Evolutionary conservation across 805 yeast species (phyloP).

Genomic region (Candida ortonii): DNA sequence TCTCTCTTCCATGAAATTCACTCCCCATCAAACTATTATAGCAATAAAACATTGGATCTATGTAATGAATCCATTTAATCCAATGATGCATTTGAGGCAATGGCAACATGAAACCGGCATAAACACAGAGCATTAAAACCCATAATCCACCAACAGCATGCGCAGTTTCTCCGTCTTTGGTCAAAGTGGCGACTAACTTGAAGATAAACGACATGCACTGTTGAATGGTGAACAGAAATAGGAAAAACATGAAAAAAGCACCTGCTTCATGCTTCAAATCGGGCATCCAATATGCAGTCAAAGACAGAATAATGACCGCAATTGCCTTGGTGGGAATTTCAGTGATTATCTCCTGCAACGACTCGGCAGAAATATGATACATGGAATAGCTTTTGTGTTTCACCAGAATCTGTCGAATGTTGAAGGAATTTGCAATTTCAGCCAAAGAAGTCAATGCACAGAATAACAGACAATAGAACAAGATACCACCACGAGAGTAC

Average conservation of each 20-base stretch:
- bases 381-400: constrained; percentile 63
- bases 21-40: constrained; percentile 54
- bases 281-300: constrained; percentile 52
- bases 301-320: constrained; percentile 47
- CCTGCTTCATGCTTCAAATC: constrained; percentile 50
- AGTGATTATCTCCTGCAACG: constrained; percentile 56
- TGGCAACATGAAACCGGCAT: constrained; percentile 49
- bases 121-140: constrained; percentile 56
- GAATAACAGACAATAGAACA: constrained; percentile 58
- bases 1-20: constrained; percentile 54
- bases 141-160: constrained; percentile 54
- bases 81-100: constrained; percentile 50
- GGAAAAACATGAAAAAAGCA: constrained; percentile 49
- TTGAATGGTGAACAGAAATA: constrained; percentile 40
- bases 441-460: constrained; percentile 62
- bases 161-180: constrained; percentile 53
- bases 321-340: constrained; percentile 57
- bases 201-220: constrained; percentile 53
- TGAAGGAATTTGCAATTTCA: constrained; percentile 59
- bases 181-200: constrained; percentile 51
- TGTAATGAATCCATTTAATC: constrained; percentile 53
- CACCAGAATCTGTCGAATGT: constrained; percentile 58
- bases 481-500: constrained; percentile 58
- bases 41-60: constrained; percentile 46
- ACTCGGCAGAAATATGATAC: constrained; percentile 64